Conservation (phyloP, 306 rosid species). For the Chamaecrista fasciculata region DNA sequence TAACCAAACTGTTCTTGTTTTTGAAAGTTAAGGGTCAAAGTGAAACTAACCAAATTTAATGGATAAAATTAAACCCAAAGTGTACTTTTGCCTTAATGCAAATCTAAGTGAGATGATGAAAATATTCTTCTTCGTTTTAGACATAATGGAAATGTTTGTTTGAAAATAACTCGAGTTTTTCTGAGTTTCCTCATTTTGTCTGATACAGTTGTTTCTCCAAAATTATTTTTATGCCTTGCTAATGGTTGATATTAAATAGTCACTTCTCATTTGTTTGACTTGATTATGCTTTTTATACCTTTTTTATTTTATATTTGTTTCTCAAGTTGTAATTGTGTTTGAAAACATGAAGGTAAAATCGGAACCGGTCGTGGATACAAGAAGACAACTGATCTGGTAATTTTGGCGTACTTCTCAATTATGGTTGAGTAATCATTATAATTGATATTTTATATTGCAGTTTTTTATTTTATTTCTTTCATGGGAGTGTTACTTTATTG, state of each 20-base stretch:
- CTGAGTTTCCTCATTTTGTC: background rate
- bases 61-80: too few species aligned
- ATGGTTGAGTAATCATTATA: background rate
- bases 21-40: too few species aligned
- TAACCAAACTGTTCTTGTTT: too few species aligned
- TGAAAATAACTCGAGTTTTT: background rate
- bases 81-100: too few species aligned
- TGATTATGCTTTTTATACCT: background rate
- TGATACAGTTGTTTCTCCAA: background rate
- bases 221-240: background rate
- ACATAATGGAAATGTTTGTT: background rate
- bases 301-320: background rate
- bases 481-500: background rate
- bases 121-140: background rate
- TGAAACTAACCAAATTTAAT: too few species aligned
- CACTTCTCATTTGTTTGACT: conserved; percentile 12
- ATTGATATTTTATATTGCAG: background rate
- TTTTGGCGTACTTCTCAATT: conserved; percentile 23
- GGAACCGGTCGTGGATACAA: conserved; percentile 68
- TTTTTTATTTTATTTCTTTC: conserved; percentile 5
- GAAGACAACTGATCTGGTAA: conserved; percentile 68
- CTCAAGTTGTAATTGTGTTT: conserved; percentile 22
- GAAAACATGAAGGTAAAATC: conserved; percentile 72
- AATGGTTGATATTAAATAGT: background rate
- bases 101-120: background rate